Evolutionary conservation across 2,329 filamentous ascomycete genomes (phyloP), one percentile per base, ranked within the genome.

Genomic region (Lachnellula willkommii): DNA sequence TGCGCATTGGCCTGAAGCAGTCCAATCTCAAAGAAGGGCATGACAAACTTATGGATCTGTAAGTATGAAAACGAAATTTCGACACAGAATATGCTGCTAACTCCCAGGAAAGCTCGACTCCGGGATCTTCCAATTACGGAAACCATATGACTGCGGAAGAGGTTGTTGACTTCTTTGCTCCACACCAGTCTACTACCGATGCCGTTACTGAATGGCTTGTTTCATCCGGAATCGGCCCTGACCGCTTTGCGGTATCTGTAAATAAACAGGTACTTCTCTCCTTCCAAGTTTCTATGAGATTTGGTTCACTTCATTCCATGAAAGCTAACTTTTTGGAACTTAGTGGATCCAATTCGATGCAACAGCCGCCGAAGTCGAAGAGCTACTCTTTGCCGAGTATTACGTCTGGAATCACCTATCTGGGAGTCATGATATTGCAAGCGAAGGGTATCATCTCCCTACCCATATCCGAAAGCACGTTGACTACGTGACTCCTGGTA

Each of bases 371-470:
- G 70, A 73, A 54, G 68, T 63, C 11, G 70, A 72, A 46, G 49
- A 60, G 24, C 64, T 72, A 3, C 61, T 73, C 47, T 63, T 68
- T 55, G 68, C 70, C 52, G 81, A 84, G 60, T 83, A 79, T 50
- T 80, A 83, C 54, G 75, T 83, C 37, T 79, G 81, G 57, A 82
- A 87, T 66, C 82, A 85, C 67, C 74, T 75, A 12, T 69, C 78
- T 37, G 80, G 77, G 47, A 70, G 50, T 26, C 45, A 54, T 26
- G 61, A 62, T 55, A 53, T 65, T 26, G 60, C 63, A 8, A 61
- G 53, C 40, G 69, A 72, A 26, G 69, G 70, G 61, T 80, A 81
- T 64, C 77, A 79, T 56, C 68, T 82, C 5, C 79, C 79, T 1
- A 70, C 71, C 28, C 65, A 74, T 42, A 60, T 82, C 14, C 72